Conservation (phyloP, 305 asterid species). For the Solanum hybrid region DNA sequence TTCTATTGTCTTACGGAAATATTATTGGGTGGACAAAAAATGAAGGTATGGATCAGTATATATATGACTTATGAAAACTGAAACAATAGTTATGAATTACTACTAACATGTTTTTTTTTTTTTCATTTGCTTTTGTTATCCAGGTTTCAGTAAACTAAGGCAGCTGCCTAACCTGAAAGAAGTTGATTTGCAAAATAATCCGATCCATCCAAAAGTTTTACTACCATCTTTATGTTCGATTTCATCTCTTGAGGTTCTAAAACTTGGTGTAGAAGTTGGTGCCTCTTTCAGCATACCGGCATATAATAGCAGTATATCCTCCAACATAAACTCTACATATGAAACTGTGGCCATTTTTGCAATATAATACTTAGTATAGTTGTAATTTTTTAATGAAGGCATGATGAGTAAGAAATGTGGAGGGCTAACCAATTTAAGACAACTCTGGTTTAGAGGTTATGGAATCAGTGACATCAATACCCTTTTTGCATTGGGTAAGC, state of each 20-base stretch:
- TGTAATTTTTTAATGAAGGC: background rate
- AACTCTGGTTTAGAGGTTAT: background rate
- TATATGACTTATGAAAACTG: no score
- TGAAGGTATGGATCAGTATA: no score
- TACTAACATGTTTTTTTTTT: background rate
- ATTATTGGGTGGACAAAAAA: no score
- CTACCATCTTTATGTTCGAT: background rate
- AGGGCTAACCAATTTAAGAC: background rate
- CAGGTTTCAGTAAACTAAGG: background rate
- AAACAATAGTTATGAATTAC: no score
- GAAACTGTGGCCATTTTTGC: no score
- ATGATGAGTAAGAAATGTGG: background rate
- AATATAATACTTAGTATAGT: no score
- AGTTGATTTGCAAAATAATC: background rate
- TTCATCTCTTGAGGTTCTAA: background rate
- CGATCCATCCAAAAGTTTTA: background rate
- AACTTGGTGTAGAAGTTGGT: rapidly evolving
- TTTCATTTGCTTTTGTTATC: background rate
- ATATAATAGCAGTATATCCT: no score
- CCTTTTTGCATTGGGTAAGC: background rate
- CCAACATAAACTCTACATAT: no score
- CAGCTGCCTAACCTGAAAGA: background rate
- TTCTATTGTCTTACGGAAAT: no score
- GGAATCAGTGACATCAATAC: background rate
- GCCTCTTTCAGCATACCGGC: rapidly evolving